Conservation (phyloP, 2,329 filamentous ascomycete species). For the Rosellinia necatrix region DNA sequence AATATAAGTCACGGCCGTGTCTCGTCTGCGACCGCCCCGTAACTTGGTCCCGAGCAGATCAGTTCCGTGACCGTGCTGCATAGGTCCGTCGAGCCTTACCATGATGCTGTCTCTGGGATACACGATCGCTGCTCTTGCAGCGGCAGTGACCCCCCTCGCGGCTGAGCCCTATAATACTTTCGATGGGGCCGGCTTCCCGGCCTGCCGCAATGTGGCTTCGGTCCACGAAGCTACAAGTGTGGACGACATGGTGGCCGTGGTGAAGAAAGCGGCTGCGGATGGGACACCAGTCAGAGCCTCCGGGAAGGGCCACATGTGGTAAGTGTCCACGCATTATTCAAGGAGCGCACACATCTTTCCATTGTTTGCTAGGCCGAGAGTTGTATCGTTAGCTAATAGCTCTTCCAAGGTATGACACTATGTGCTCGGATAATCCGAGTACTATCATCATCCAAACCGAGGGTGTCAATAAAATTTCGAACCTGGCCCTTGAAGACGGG, state of each 20-base stretch:
- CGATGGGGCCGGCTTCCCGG: constrained; percentile 53
- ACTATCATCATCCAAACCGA: constrained; percentile 55
- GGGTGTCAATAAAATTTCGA: constrained; percentile 49
- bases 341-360: too few relatives aligned
- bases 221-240: constrained; percentile 52
- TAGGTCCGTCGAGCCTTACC: not conserved
- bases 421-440: constrained; percentile 53
- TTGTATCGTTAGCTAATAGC: too few relatives aligned
- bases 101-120: constrained; percentile 30
- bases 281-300: constrained; percentile 51
- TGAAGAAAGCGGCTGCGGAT: constrained; percentile 46
- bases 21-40: not conserved
- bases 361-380: too few relatives aligned
- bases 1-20: constrained; percentile 9
- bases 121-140: constrained; percentile 24
- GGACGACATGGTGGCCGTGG: constrained; percentile 48
- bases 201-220: constrained; percentile 51
- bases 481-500: constrained; percentile 47
- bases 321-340: too few relatives aligned
- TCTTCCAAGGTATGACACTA: constrained; percentile 53
- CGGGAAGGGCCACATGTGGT: constrained; percentile 54
- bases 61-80: not conserved
- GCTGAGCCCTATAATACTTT: constrained; percentile 53
- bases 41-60: not conserved
- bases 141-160: constrained; percentile 17